Evolutionary conservation across 441 rosid species (phyloP), one percentile per base, ranked within the genome.

Genomic region (Omphalea diandra): DNA sequence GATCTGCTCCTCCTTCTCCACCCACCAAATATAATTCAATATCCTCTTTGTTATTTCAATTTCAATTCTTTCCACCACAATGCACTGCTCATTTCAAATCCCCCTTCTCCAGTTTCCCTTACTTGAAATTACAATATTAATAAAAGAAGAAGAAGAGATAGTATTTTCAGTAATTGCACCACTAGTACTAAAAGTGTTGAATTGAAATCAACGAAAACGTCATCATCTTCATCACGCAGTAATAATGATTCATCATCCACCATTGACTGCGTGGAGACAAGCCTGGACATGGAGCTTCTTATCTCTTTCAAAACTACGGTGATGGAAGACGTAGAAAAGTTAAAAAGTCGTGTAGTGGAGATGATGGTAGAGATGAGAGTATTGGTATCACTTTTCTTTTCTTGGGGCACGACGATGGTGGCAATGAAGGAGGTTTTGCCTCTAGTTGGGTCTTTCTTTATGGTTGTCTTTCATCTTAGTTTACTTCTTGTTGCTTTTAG

Each of bases 341-440:
- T 35, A 11, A 41, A 63, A 32, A 53, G 66, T 26, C 52, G 55
- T 66, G 53, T 57, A 49, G 20, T 69, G 46, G 69, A 57, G n/a
- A 70, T 36, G 61, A 33, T 73, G 63, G 63, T 65, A 53, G 77
- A 69, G 67, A 67, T 52, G 32, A 78, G 44, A 31, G 81, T 91
- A 69, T 69, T 91, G 87, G 82, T 94, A 17, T 89, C 89, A 9
- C 97, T 97, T 0, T 94, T 90, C 83, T 91, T 91, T 87, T 94
- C 88, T 57, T 83, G 97, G 98, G 97, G 98, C 18, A 90, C 97
- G 14, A 88, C 95, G 0, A 94, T 91, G 98, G 98, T 91, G 75
- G 97, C 98, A 10, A 94, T 91, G 98, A 94, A 94, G 77, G 90
- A 90, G 83, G 93, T 94, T n/a, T 84, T 91, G 77, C 98, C 98